phyloP scores from a whole-genome alignment of 2,329 filamentous ascomycete species.

The Hymenoscyphus repandus region DNA sequence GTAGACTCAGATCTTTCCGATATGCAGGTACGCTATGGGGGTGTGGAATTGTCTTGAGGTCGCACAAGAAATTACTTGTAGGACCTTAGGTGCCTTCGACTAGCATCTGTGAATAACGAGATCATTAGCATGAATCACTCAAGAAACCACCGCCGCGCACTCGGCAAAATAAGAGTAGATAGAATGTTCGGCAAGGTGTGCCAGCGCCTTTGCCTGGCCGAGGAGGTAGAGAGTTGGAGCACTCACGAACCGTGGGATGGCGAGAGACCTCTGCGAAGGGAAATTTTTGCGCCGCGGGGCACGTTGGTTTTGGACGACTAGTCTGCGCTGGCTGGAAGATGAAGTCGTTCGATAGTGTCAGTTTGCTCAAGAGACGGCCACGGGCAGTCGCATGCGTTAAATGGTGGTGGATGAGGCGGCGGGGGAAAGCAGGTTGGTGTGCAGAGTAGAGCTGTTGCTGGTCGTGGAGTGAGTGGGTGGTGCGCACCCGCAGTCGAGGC shows the following conservation, averaged over 20 bases:
- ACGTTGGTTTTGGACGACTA: no score
- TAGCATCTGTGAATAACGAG: conserved; percentile 23
- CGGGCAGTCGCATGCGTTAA: no score
- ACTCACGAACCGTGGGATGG: not conserved
- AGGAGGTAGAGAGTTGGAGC: not conserved
- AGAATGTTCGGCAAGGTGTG: not conserved
- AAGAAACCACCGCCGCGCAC: not conserved
- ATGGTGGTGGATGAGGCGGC: no score
- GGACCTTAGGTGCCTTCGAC: conserved; percentile 26
- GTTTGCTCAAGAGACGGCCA: no score
- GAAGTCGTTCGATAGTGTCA: no score
- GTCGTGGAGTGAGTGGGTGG: no score
- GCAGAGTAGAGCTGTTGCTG: no score
- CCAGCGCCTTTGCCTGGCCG: not conserved
- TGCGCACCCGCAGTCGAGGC: no score
- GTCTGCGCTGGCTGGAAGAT: no score
- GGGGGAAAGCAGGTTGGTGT: no score
- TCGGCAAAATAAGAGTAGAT: no score
- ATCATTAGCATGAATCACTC: conserved; percentile 14
- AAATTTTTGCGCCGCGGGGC: not conserved
- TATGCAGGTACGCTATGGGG: conserved; percentile 28
- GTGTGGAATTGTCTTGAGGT: conserved; percentile 21
- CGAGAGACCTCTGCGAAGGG: not conserved
- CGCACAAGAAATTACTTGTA: conserved; percentile 29
- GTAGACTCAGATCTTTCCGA: conserved; percentile 19